Percentiles rank a stretch among this genome's conserved stretches.
Evolutionary conservation across 1,139 yeast species (phyloP).

Genomic region (Taiozyma sp.): DNA sequence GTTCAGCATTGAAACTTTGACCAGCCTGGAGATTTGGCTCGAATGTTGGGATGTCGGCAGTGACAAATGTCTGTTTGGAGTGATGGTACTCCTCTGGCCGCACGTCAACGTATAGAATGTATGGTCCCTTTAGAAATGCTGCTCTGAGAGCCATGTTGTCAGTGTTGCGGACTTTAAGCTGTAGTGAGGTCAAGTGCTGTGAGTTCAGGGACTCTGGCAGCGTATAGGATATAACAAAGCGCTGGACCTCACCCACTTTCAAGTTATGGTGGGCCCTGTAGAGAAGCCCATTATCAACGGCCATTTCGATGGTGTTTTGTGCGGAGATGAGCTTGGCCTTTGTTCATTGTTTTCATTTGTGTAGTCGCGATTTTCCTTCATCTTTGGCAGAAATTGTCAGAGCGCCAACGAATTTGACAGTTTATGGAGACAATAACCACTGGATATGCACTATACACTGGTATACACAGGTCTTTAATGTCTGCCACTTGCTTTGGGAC

Average conservation of each 20-base stretch:
- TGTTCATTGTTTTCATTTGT: neutral
- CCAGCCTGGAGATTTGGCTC: slow-evolving; percentile 76
- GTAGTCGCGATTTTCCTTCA: too few species aligned
- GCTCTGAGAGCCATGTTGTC: slow-evolving; percentile 79
- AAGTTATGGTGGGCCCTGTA: neutral
- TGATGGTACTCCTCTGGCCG: slow-evolving; percentile 59
- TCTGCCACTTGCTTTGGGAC: too few species aligned
- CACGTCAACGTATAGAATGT: slow-evolving; percentile 80
- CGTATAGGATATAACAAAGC: neutral
- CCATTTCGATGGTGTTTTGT: neutral
- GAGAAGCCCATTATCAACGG: neutral
- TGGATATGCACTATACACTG: too few species aligned
- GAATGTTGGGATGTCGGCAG: slow-evolving; percentile 69
- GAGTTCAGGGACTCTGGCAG: neutral
- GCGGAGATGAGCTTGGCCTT: neutral
- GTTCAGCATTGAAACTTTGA: slow-evolving; percentile 48
- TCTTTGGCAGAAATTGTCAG: too few species aligned
- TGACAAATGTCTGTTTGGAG: slow-evolving; percentile 47
- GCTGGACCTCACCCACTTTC: neutral
- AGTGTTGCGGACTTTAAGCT: slow-evolving; percentile 66
- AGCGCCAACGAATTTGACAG: too few species aligned
- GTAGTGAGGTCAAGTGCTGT: slow-evolving; percentile 30
- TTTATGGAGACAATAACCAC: too few species aligned
- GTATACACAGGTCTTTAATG: too few species aligned
- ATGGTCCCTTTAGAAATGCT: slow-evolving; percentile 88